Percentiles rank a stretch among this genome's conserved stretches.
Evolutionary conservation across 345 rosid genomes (phyloP).

Genomic region (Anacardium occidentale): DNA sequence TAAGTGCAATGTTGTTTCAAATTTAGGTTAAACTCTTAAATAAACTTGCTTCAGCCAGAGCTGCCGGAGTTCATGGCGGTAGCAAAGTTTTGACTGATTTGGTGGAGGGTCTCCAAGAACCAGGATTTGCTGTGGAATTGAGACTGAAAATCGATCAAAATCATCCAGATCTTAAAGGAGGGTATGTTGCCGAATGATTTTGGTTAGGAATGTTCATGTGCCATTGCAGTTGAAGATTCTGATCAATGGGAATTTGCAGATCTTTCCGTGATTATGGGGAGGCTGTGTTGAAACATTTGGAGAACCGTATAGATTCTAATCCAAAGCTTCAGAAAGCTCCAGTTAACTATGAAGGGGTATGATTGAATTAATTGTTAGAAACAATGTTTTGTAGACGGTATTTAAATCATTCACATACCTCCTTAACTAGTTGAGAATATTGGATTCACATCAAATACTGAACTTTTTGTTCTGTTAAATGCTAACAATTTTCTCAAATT

Average conservation of each 20-base stretch:
- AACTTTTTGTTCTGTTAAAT: not conserved
- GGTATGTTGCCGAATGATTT: constrained; percentile 45
- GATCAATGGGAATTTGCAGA: constrained; percentile 36
- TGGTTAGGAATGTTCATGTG: not conserved
- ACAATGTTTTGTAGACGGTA: not conserved
- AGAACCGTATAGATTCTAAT: constrained; percentile 49
- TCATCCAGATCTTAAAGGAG: constrained; percentile 89
- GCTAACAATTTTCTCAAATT: not conserved
- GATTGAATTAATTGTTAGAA: constrained; percentile 15
- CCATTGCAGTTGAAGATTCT: constrained; percentile 10
- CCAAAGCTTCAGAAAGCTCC: constrained; percentile 76
- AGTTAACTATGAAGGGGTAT: constrained; percentile 88
- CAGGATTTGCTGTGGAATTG: constrained; percentile 69
- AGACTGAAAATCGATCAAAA: constrained; percentile 81
- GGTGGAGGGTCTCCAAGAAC: constrained; percentile 79
- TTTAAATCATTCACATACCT: not conserved
- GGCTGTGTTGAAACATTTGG: constrained; percentile 72
- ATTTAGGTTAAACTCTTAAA: constrained; percentile 85
- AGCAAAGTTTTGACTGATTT: constrained; percentile 89
- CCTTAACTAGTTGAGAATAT: not conserved
- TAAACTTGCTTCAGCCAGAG: constrained; percentile 90
- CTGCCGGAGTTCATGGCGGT: constrained; percentile 63
- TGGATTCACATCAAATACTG: not conserved
- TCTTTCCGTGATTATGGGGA: constrained; percentile 90
- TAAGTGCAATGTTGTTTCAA: constrained; percentile 14